Base-by-base conservation (phyloP, 306 rosid genomes). In the Datisca glomerata region DNA sequence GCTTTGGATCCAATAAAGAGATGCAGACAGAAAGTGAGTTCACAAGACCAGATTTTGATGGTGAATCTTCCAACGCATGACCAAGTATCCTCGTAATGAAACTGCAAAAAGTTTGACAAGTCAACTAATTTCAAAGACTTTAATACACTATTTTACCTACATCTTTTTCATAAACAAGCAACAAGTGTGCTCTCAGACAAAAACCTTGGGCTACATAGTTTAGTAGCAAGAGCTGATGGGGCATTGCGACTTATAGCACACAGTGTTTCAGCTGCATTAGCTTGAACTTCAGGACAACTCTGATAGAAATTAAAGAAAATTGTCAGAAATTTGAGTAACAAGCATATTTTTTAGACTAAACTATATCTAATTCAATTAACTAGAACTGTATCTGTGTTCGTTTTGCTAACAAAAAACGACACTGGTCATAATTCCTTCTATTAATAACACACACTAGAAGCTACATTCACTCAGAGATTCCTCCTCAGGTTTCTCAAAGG, bases 251-350 rank as follows among this genome's bases (percentile, higher is more conserved):
- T 77, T 48, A 85, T 85, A 46, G 98, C 70, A 65, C 94, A 80
- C 27, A 91, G 58, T 37, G 98, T 91, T 69, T 91, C 98, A 4
- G 96, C 98, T 0, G 66, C 96, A 59, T 91, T 91, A 37, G 94
- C 85, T 61, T 91, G 86, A 57, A 91, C 96, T 80, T 91, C 96
- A 43, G 98, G 80, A 53, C 86, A 35, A 79, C 85, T 63, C 96
- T 91, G 86, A 21, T 63, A 55, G 47, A 61, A 51, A 54, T 56
- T 51, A 54, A 50, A 45, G n/a, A n/a, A 18, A 33, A n/a, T n/a
- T n/a, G n/a, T n/a, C n/a, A n/a, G n/a, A n/a, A n/a, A n/a, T n/a
- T n/a, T n/a, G n/a, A n/a, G n/a, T n/a, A n/a, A n/a, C n/a, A n/a
- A n/a, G n/a, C n/a, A n/a, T n/a, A n/a, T n/a, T n/a, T n/a, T n/a